phyloP scores from a whole-genome alignment of 495 filamentous ascomycete genomes.

The Choiromyces venosus region DNA sequence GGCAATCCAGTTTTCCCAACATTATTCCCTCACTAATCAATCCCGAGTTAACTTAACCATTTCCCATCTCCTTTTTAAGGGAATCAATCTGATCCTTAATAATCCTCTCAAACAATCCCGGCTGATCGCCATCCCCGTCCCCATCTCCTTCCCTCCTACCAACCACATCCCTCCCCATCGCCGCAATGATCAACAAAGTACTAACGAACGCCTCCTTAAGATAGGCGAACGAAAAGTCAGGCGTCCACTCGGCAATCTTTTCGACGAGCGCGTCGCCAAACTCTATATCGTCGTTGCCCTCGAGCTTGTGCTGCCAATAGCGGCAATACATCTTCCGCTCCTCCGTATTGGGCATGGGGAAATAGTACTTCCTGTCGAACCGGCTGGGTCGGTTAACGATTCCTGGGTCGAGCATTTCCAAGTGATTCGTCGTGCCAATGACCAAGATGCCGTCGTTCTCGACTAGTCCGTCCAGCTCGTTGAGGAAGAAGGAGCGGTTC shows the following conservation, averaged over 20 bases:
- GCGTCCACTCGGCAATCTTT: slow-evolving; percentile 55
- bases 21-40: neutral
- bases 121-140: neutral
- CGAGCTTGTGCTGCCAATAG: slow-evolving; percentile 56
- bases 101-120: slow-evolving; percentile 42
- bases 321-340: slow-evolving; percentile 55
- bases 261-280: slow-evolving; percentile 53
- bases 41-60: slow-evolving; percentile 4
- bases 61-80: slow-evolving; percentile 54
- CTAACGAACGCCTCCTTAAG: slow-evolving; percentile 62
- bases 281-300: slow-evolving; percentile 51
- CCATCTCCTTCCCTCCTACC: slow-evolving; percentile 3
- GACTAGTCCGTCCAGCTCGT: slow-evolving; percentile 65
- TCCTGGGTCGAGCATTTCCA: slow-evolving; percentile 56
- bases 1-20: neutral
- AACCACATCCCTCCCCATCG: slow-evolving; percentile 18
- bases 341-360: slow-evolving; percentile 51
- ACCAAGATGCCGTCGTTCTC: slow-evolving; percentile 63
- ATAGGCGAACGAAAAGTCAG: slow-evolving; percentile 61
- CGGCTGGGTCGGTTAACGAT: slow-evolving; percentile 60
- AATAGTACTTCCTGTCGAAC: slow-evolving; percentile 62
- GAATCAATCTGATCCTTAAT: slow-evolving; percentile 55
- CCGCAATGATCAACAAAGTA: slow-evolving; percentile 52
- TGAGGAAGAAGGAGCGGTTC: slow-evolving; percentile 62
- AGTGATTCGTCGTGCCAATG: slow-evolving; percentile 59